Base-by-base conservation (phyloP, 768 basidiomycete species). In the Tricholoma bakamatsutake region DNA sequence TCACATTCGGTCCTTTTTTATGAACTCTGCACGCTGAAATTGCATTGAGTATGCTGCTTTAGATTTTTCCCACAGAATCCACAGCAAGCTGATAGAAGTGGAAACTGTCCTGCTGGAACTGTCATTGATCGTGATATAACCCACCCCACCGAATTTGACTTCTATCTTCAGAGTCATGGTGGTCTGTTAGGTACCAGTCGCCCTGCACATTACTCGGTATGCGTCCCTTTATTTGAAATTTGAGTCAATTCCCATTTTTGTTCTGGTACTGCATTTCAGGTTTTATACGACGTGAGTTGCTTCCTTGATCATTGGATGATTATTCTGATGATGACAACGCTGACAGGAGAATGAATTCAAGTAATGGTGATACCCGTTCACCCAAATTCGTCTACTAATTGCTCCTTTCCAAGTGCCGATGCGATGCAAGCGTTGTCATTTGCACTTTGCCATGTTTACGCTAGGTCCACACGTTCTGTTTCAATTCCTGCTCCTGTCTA, bases 401-500 rank as follows among this genome's bases (percentile, higher is more conserved):
- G 13, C 28, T 49, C 28, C 37, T 52, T 9, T 56, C 5, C 10
- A 5, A 87, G 84, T 27, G 76, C 85, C 13, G 85, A 89, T 62
- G 78, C 81, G 13, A 68, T 93, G 40, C 91, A 93, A 61, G 76
- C 79, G 0, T 66, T 92, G 0, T 80, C 86, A 0, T 93, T 85
- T 52, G 80, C 85, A 0, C 73, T 93, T 0, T 90, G 88, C 62
- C 88, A 93, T 47, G 83, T 90, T 0, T 93, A 90, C 50, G 88
- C 90, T 0, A 79, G 89, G 0, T 78, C 90, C 0, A 93, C 91
- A 0, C 84, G 91, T 7, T 88, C 88, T 0, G 90, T 93, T 0
- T 92, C 90, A 0, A 92, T 93, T 42, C 90, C 90, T 0, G 90
- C 90, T 0, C 90, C 90, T 0, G 88, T 92, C 0, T 93, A 93